A percentile compares a stretch with the other conserved stretches of the same genome.
These are phyloP conservation scores for Eucalyptus paniculata DNA, from an alignment of 345 rosid genomes.

Conservation along the genomic window DNA sequence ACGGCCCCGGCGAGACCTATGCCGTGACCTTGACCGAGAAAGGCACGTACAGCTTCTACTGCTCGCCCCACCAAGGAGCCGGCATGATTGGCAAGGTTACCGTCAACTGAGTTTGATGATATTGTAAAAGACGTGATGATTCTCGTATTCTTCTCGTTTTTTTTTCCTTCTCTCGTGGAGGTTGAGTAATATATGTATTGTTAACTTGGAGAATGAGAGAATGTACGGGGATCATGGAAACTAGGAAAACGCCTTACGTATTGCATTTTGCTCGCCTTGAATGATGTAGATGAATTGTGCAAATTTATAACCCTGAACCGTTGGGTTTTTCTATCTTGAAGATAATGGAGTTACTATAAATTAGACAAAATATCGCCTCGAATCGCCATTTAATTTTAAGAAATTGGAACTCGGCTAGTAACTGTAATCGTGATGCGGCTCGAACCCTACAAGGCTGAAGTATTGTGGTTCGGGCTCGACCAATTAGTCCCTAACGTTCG, in stretches of 20 bases:
- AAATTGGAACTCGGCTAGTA: background rate
- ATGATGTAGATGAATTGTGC: background rate
- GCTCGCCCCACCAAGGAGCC: slow-evolving; percentile 89
- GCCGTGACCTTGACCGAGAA: slow-evolving; percentile 57
- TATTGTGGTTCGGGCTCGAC: background rate
- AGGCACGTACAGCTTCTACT: slow-evolving; percentile 70
- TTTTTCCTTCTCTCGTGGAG: background rate
- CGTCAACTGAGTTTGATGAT: slow-evolving; percentile 32
- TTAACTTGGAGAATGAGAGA: background rate
- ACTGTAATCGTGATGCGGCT: background rate
- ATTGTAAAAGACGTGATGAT: background rate
- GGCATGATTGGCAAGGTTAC: slow-evolving; percentile 88
- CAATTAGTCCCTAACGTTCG: background rate
- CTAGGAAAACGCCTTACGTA: background rate
- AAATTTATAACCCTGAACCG: background rate
- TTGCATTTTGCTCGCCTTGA: background rate
- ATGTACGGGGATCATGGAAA: background rate
- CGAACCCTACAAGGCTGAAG: background rate
- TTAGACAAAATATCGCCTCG: background rate
- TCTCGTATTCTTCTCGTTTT: background rate
- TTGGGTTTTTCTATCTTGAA: background rate
- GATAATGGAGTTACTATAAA: background rate
- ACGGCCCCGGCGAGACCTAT: slow-evolving; percentile 59
- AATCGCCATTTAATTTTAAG: background rate
- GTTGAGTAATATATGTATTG: background rate